phyloP scores from a whole-genome alignment of 208 protist genomes.

The Acanthamoeba rhysodes region DNA sequence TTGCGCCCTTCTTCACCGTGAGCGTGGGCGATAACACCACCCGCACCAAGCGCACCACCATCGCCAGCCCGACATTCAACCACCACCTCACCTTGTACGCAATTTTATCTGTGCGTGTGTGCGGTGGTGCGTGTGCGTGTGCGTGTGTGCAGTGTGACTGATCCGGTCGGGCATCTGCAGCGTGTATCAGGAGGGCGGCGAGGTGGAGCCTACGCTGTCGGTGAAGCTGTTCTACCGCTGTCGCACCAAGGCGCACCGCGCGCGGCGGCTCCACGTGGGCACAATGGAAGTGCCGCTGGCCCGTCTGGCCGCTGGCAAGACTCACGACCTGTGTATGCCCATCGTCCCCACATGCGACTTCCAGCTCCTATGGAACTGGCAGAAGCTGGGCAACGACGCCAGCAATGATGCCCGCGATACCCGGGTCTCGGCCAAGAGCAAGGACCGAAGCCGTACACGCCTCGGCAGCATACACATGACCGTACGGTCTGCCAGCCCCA shows the following conservation, averaged over 20 bases:
- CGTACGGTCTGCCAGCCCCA: neutral
- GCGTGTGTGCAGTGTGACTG: neutral
- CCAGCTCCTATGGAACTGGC: conserved; percentile 43
- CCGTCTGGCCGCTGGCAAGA: neutral
- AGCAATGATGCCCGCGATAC: too few relatives aligned
- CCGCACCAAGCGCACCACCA: conserved; percentile 11
- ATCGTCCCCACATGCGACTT: conserved; percentile 27
- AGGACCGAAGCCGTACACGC: neutral
- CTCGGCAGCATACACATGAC: conserved; percentile 1
- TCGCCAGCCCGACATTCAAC: neutral
- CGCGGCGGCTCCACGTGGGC: conserved; percentile 11
- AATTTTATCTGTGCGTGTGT: neutral
- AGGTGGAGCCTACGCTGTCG: neutral
- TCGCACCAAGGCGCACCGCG: conserved; percentile 12
- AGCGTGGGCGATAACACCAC: conserved; percentile 6
- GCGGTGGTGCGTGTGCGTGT: neutral
- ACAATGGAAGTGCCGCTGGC: conserved; percentile 3
- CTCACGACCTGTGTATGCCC: neutral
- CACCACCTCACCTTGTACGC: conserved; percentile 40
- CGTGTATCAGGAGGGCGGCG: neutral
- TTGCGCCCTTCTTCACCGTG: conserved; percentile 23
- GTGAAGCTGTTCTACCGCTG: conserved; percentile 49
- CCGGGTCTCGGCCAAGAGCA: neutral
- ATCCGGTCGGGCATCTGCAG: neutral
- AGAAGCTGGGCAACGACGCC: neutral